Conservation (phyloP, 2,329 filamentous ascomycete species). For the Sporothrix brasiliensis region DNA sequence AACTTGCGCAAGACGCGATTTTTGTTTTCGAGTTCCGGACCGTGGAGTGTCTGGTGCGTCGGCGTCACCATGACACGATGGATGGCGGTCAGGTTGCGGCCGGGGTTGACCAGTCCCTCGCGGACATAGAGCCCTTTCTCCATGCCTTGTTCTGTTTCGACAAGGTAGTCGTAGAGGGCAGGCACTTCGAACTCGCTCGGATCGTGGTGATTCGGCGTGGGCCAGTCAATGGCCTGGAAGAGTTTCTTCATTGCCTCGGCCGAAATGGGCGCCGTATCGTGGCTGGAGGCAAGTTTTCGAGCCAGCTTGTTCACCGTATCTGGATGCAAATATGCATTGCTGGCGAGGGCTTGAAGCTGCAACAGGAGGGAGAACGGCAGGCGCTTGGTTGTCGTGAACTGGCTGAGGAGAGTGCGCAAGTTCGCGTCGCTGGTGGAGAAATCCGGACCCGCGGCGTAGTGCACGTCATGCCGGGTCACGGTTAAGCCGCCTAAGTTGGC, state of each 20-base stretch:
- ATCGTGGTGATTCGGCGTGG: slow-evolving; percentile 53
- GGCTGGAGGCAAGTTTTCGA: slow-evolving; percentile 46
- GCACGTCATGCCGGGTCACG: slow-evolving; percentile 38
- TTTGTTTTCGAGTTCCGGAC: slow-evolving; percentile 67
- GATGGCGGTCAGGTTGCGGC: slow-evolving; percentile 53
- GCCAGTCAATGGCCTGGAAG: slow-evolving; percentile 56
- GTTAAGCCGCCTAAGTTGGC: slow-evolving; percentile 39
- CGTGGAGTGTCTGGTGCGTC: slow-evolving; percentile 58
- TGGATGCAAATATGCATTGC: slow-evolving; percentile 65
- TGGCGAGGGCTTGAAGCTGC: slow-evolving; percentile 65
- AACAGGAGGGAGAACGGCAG: slow-evolving; percentile 61
- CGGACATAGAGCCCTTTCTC: slow-evolving; percentile 29
- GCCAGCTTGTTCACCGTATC: slow-evolving; percentile 53
- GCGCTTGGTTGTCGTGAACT: slow-evolving; percentile 38
- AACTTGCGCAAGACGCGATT: slow-evolving; percentile 74
- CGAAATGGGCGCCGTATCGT: slow-evolving; percentile 49
- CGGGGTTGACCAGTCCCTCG: slow-evolving; percentile 37
- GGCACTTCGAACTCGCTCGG: slow-evolving; percentile 47
- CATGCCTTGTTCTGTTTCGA: slow-evolving; percentile 47
- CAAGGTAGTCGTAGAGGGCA: slow-evolving; percentile 47
- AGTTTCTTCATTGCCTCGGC: slow-evolving; percentile 58
- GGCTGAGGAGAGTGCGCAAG: slow-evolving; percentile 40
- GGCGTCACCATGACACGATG: slow-evolving; percentile 64
- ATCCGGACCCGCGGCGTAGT: background rate
- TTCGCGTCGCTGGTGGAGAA: background rate